Percentiles rank a stretch among this genome's conserved stretches.
phyloP scores from a whole-genome alignment of 192 early-diverging fungal genomes.

The Pilaira anomala region DNA sequence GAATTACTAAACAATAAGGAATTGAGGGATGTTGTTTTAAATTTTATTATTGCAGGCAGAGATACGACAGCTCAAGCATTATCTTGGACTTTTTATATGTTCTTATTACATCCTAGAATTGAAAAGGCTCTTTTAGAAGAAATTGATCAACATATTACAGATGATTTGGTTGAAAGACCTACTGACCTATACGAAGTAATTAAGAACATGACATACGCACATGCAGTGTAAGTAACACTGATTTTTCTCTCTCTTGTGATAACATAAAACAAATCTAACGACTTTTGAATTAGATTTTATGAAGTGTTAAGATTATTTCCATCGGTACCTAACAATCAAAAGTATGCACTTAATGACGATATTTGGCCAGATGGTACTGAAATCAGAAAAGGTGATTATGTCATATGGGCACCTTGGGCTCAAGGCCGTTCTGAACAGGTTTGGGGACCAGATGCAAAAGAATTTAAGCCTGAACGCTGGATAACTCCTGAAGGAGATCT shows the following conservation, averaged over 20 bases:
- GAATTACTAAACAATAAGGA: slow-evolving; percentile 27
- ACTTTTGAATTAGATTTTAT: slow-evolving; percentile 15
- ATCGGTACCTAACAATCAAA: slow-evolving; percentile 48
- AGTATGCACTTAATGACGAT: slow-evolving; percentile 45
- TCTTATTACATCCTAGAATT: slow-evolving; percentile 37
- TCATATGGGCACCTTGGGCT: slow-evolving; percentile 40
- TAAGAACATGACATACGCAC: slow-evolving; percentile 37
- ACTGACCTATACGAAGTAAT: slow-evolving; percentile 27
- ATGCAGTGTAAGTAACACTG: slow-evolving; percentile 31
- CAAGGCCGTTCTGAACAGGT: slow-evolving; percentile 38
- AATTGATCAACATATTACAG: slow-evolving; percentile 12
- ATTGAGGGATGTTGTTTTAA: slow-evolving; percentile 33
- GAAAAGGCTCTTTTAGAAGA: slow-evolving; percentile 43
- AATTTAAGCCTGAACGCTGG: slow-evolving; percentile 51
- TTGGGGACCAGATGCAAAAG: slow-evolving; percentile 47
- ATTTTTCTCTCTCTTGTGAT: not conserved
- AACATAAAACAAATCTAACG: not conserved
- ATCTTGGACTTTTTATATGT: slow-evolving; percentile 47
- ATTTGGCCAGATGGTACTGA: slow-evolving; percentile 50
- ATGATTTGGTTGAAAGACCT: slow-evolving; percentile 14
- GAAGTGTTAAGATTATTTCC: slow-evolving; percentile 43
- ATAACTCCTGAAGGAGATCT: slow-evolving; percentile 33
- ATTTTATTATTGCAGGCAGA: slow-evolving; percentile 40
- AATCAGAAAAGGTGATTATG: slow-evolving; percentile 44
- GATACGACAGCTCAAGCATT: slow-evolving; percentile 50